Percentiles rank a stretch among this genome's conserved stretches.
These are phyloP conservation scores for Xylaria telfairii DNA, from an alignment of 495 filamentous ascomycete genomes.

Conservation along the genomic window DNA sequence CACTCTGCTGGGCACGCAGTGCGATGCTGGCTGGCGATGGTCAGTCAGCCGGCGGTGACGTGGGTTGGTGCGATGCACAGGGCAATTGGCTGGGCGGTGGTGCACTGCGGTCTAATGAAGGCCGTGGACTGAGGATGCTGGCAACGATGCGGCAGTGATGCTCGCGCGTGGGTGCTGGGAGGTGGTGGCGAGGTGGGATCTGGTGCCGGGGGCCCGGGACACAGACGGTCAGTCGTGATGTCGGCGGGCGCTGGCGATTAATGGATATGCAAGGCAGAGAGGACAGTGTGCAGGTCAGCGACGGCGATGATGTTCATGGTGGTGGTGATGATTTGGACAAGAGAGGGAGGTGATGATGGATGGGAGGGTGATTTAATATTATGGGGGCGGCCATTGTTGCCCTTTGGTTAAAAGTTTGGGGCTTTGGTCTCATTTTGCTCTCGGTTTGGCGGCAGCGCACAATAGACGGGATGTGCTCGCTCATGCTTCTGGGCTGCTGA, in stretches of 20 bases:
- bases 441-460: conserved; percentile 36
- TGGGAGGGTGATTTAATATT: conserved; percentile 42
- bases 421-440: conserved; percentile 40
- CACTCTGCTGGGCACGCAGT: conserved; percentile 19
- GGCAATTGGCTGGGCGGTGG: conserved; percentile 18
- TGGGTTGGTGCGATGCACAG: conserved; percentile 23
- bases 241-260: conserved; percentile 20
- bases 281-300: conserved; percentile 17
- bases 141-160: conserved; percentile 16
- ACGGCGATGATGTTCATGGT: conserved; percentile 23
- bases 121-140: conserved; percentile 3
- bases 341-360: conserved; percentile 33
- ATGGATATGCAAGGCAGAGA: conserved; percentile 23
- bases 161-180: conserved; percentile 3
- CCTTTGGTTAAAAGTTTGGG: conserved; percentile 42
- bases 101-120: conserved; percentile 21
- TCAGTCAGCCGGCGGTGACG: conserved; percentile 19
- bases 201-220: neutral
- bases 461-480: conserved; percentile 34
- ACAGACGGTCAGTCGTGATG: conserved; percentile 1
- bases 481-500: conserved; percentile 35
- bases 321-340: conserved; percentile 29
- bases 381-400: conserved; percentile 44
- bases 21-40: conserved; percentile 21
- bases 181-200: conserved; percentile 17